Evolutionary conservation across 257 asterid species (phyloP).

Genomic region (Solanum virginianum): DNA sequence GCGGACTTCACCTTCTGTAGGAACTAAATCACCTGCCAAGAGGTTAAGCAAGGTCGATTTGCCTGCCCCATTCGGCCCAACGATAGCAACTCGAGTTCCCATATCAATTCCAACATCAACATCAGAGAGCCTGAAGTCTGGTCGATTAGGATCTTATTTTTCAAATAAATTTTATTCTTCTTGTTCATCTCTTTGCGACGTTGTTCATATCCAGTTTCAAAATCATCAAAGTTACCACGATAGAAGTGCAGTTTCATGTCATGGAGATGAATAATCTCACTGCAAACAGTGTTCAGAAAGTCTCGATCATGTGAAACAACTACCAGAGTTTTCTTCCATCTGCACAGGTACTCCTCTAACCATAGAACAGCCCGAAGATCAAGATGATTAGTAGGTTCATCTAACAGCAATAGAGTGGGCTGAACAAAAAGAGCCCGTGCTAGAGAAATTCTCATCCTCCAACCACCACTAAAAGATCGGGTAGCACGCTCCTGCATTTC

Average conservation of each 20-base stretch:
- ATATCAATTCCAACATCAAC: constrained; percentile 68
- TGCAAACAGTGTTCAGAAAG: constrained; percentile 53
- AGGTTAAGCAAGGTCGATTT: constrained; percentile 61
- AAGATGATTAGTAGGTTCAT: constrained; percentile 68
- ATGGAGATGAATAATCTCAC: constrained; percentile 52
- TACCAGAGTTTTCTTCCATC: constrained; percentile 68
- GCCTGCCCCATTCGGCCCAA: constrained; percentile 73
- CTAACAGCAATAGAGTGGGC: constrained; percentile 54
- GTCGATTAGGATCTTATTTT: constrained; percentile 47
- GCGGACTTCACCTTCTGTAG: constrained; percentile 23
- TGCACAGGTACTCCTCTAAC: constrained; percentile 56
- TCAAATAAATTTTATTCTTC: too few relatives aligned
- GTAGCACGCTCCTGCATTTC: constrained; percentile 56
- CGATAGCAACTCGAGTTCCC: constrained; percentile 69
- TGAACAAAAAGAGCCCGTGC: constrained; percentile 69
- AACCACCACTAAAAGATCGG: constrained; percentile 64
- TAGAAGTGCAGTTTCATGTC: constrained; percentile 47
- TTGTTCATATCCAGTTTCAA: constrained; percentile 53
- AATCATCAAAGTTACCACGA: constrained; percentile 52
- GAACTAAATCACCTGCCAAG: constrained; percentile 42
- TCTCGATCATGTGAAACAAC: constrained; percentile 63
- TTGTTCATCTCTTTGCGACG: constrained; percentile 55
- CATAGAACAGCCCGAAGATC: constrained; percentile 66
- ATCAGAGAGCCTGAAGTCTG: constrained; percentile 44
- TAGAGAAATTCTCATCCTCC: constrained; percentile 69